Evolutionary conservation across 164 flowering plant genomes (phyloP).

Genomic region (Brasenia schreberi): DNA sequence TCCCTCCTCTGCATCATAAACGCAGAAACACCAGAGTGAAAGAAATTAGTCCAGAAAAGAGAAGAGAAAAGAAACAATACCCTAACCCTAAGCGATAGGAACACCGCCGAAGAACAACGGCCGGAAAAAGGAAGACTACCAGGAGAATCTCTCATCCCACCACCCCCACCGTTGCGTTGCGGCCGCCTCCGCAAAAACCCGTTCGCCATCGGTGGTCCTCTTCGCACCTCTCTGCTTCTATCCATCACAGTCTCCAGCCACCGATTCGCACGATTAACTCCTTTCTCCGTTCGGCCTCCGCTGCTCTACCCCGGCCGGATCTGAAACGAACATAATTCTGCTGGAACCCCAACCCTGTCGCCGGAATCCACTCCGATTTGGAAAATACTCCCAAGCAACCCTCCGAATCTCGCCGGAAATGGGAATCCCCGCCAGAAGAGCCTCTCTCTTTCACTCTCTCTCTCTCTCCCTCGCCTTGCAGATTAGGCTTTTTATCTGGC

Average conservation of each 20-base stretch:
- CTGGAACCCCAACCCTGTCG: background rate
- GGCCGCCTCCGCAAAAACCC: constrained; percentile 68
- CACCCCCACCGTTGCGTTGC: constrained; percentile 27
- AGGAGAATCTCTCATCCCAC: constrained; percentile 65
- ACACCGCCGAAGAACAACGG: constrained; percentile 21
- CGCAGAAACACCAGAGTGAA: constrained; percentile 6
- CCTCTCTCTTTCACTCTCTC: constrained; percentile 13
- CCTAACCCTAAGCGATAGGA: background rate
- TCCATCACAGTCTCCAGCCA: constrained; percentile 34
- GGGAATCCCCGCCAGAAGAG: background rate
- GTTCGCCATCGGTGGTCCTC: constrained; percentile 39
- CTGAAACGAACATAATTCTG: constrained; percentile 5
- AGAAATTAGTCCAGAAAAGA: background rate
- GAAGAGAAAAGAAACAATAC: background rate
- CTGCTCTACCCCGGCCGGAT: constrained; percentile 5
- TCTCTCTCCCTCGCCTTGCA: constrained; percentile 3
- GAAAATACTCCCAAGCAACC: constrained; percentile 1
- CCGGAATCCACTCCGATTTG: background rate
- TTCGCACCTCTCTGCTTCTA: constrained; percentile 65
- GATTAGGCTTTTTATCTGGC: background rate
- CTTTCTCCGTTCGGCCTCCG: background rate
- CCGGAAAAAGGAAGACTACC: constrained; percentile 21
- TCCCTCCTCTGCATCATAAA: constrained; percentile 62
- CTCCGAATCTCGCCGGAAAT: constrained; percentile 1
- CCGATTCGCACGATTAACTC: background rate